Evolutionary conservation across 2,329 filamentous ascomycete genomes (phyloP).

Genomic region (Mycosphaerella sp.): DNA sequence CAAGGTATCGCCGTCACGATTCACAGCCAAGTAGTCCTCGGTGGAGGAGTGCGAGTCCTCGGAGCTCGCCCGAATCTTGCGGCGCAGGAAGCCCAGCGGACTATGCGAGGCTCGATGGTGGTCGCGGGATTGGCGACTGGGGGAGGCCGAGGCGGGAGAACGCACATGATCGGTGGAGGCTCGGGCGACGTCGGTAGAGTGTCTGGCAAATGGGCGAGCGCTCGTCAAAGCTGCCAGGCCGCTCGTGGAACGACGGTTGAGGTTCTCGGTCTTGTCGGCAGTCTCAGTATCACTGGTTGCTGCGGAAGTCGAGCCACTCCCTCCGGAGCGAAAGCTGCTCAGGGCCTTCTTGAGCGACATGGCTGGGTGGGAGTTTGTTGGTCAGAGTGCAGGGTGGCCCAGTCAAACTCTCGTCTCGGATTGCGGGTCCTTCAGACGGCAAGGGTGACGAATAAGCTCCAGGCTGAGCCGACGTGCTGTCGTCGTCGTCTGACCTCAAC

Average conservation of each 20-base stretch:
- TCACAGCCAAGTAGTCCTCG: conserved; percentile 37
- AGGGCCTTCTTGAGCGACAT: conserved; percentile 44
- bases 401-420: not conserved
- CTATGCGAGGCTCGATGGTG: conserved; percentile 29
- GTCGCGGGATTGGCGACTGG: conserved; percentile 24
- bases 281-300: conserved; percentile 18
- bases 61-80: conserved; percentile 28
- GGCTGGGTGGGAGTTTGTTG: not conserved
- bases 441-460: not conserved
- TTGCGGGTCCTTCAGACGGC: not conserved
- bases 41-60: conserved; percentile 32
- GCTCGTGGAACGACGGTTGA: conserved; percentile 17
- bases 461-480: not conserved
- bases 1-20: conserved; percentile 46
- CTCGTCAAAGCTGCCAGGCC: conserved; percentile 25
- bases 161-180: conserved; percentile 15
- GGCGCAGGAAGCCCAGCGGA: conserved; percentile 31
- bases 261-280: conserved; percentile 18
- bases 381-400: not conserved
- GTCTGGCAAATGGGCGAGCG: conserved; percentile 20
- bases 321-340: conserved; percentile 37
- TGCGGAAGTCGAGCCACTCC: conserved; percentile 25
- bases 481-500: not conserved
- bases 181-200: conserved; percentile 17
- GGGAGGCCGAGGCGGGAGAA: conserved; percentile 15